Evolutionary conservation across 2,329 filamentous ascomycete genomes (phyloP).

Genomic region (Paraphaeosphaeria minitans): DNA sequence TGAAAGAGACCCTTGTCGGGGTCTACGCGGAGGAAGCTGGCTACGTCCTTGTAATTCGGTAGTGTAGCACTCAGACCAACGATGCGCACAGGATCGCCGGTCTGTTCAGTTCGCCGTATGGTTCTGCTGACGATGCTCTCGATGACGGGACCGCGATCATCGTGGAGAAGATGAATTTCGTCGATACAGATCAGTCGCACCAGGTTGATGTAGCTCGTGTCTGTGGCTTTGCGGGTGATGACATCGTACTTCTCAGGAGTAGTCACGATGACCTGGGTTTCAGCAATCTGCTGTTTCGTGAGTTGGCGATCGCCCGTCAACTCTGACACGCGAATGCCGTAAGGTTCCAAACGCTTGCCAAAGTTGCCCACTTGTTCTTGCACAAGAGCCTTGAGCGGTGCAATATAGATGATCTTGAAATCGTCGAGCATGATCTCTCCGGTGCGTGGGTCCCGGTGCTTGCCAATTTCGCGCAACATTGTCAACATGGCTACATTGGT

Average conservation of each 20-base stretch:
- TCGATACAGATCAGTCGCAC: constrained; percentile 96
- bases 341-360: constrained; percentile 85
- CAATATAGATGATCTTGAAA: constrained; percentile 99
- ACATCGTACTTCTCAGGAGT: constrained; percentile 99
- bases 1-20: constrained; percentile 86
- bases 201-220: constrained; percentile 96
- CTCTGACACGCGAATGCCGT: constrained; percentile 92
- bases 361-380: constrained; percentile 99
- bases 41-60: constrained; percentile 95
- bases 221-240: constrained; percentile 95
- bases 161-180: constrained; percentile 96
- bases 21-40: constrained; percentile 91
- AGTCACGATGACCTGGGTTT: constrained; percentile 97
- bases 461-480: constrained; percentile 94
- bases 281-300: constrained; percentile 96
- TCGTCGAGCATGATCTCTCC: constrained; percentile 95
- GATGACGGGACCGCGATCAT: constrained; percentile 93
- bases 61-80: constrained; percentile 93
- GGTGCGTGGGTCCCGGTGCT: constrained; percentile 84
- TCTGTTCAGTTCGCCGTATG: constrained; percentile 91
- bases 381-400: constrained; percentile 91
- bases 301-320: constrained; percentile 96
- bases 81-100: constrained; percentile 87
- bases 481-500: constrained; percentile 98
- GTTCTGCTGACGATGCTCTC: constrained; percentile 97